Percentiles rank a stretch among this genome's conserved stretches.
Conservation (phyloP, 2,329 filamentous ascomycete species). For the Xylariaceae sp. region DNA sequence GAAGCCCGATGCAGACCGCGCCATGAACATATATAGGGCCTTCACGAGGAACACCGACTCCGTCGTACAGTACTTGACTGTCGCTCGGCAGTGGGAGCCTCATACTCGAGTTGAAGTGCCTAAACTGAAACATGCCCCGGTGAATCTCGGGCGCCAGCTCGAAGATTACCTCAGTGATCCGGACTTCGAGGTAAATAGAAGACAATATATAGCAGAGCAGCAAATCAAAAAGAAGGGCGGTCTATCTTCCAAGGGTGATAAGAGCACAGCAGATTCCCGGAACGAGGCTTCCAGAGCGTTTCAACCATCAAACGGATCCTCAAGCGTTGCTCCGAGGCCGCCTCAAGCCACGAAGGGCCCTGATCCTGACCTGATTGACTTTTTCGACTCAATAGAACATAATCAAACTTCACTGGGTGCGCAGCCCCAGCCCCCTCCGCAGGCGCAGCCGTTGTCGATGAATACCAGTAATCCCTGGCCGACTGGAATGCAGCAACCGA, state of each 20-base stretch:
- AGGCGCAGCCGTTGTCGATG: slow-evolving; percentile 27
- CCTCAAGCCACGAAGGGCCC: slow-evolving; percentile 57
- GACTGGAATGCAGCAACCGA: slow-evolving; percentile 29
- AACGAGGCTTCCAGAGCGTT: slow-evolving; percentile 44
- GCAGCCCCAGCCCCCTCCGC: slow-evolving; percentile 40
- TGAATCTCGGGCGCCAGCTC: slow-evolving; percentile 81
- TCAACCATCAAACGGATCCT: slow-evolving; percentile 36
- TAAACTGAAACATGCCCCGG: slow-evolving; percentile 94
- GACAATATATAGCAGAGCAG: slow-evolving; percentile 88
- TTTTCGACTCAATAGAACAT: slow-evolving; percentile 90
- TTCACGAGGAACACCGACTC: slow-evolving; percentile 91
- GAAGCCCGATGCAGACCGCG: slow-evolving; percentile 85
- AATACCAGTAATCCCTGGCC: slow-evolving; percentile 40
- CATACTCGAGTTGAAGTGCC: slow-evolving; percentile 92
- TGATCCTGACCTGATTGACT: slow-evolving; percentile 82
- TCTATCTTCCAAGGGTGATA: slow-evolving; percentile 35
- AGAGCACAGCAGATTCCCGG: slow-evolving; percentile 35
- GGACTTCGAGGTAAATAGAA: slow-evolving; percentile 89
- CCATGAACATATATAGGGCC: slow-evolving; percentile 85
- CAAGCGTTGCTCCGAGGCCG: slow-evolving; percentile 40
- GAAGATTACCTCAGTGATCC: slow-evolving; percentile 94
- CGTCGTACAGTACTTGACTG: slow-evolving; percentile 84
- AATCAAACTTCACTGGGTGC: slow-evolving; percentile 71
- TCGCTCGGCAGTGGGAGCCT: slow-evolving; percentile 86
- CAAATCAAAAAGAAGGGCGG: slow-evolving; percentile 62